These are phyloP conservation scores for Exutisphaerella laricina DNA, from an alignment of 2,329 filamentous ascomycete genomes.

Conservation along the genomic window DNA sequence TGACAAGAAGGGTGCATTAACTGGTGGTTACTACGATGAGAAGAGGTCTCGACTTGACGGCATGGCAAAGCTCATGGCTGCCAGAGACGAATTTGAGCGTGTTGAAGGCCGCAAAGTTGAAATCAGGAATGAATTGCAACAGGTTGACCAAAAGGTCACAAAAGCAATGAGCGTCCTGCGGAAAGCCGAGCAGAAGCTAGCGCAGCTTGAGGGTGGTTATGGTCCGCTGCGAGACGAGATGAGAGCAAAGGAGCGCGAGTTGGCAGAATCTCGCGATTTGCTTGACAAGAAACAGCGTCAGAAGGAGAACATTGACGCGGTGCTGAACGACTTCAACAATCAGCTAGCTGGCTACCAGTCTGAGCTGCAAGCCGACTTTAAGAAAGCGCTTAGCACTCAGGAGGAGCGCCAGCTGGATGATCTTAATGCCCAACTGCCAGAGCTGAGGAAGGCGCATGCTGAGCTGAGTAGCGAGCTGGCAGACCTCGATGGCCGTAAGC, in stretches of 20 bases:
- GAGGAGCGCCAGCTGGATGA: slow-evolving; percentile 77
- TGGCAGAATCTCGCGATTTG: slow-evolving; percentile 67
- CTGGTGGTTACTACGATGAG: slow-evolving; percentile 87
- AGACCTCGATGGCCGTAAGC: slow-evolving; percentile 74
- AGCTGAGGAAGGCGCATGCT: slow-evolving; percentile 70
- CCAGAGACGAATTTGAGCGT: slow-evolving; percentile 67
- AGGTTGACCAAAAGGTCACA: slow-evolving; percentile 84
- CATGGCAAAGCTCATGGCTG: slow-evolving; percentile 67
- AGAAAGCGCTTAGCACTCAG: slow-evolving; percentile 75
- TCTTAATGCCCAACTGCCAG: slow-evolving; percentile 63
- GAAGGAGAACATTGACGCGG: slow-evolving; percentile 63
- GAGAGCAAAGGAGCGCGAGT: slow-evolving; percentile 64
- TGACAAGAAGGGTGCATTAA: slow-evolving; percentile 91
- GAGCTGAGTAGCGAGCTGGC: slow-evolving; percentile 67
- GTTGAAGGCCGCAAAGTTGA: slow-evolving; percentile 59
- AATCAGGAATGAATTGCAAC: slow-evolving; percentile 65
- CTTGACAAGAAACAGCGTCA: slow-evolving; percentile 65
- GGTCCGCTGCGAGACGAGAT: slow-evolving; percentile 74
- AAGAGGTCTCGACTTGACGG: slow-evolving; percentile 81
- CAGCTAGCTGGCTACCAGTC: slow-evolving; percentile 71
- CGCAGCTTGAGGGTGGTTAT: slow-evolving; percentile 75
- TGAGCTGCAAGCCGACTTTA: slow-evolving; percentile 81
- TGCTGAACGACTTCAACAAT: slow-evolving; percentile 55
- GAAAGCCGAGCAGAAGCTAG: slow-evolving; percentile 71
- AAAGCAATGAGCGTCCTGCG: slow-evolving; percentile 75